Evolutionary conservation across 306 rosid genomes (phyloP).

Genomic region (Vigna radiata): DNA sequence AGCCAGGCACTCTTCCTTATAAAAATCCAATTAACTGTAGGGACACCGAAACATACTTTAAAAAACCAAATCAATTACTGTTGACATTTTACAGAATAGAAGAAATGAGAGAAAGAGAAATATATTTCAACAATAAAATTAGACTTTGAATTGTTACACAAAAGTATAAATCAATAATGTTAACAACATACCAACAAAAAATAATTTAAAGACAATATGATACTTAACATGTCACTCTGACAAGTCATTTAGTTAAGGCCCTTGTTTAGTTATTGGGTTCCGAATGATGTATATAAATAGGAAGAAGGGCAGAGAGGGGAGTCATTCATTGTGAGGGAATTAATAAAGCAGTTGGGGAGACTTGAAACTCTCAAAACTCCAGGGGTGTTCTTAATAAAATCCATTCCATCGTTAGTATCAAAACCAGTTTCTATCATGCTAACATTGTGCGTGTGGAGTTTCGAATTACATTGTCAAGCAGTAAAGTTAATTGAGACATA

Average conservation of each 20-base stretch:
- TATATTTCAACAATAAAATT: constrained; percentile 34
- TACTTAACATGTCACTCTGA: too few species aligned
- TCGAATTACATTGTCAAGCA: not conserved
- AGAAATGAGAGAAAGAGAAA: not conserved
- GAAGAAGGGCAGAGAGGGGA: too few species aligned
- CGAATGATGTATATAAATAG: too few species aligned
- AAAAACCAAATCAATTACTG: constrained; percentile 24
- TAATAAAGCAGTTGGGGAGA: not conserved
- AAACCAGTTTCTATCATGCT: not conserved
- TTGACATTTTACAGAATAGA: constrained; percentile 9
- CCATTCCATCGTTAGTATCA: too few species aligned
- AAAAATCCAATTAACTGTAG: constrained; percentile 27
- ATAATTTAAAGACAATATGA: too few species aligned
- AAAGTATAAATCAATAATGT: too few species aligned
- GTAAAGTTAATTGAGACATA: not conserved
- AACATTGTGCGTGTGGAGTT: too few species aligned
- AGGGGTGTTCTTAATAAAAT: not conserved
- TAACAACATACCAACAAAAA: too few species aligned
- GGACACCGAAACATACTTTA: not conserved
- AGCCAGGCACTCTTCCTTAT: constrained; percentile 2
- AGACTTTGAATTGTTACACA: not conserved
- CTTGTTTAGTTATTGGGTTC: too few species aligned
- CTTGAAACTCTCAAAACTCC: not conserved
- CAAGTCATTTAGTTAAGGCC: too few species aligned
- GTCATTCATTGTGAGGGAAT: too few species aligned